Evolutionary conservation across 2,329 filamentous ascomycete genomes (phyloP).

Genomic region (Didymellaceae sp.): DNA sequence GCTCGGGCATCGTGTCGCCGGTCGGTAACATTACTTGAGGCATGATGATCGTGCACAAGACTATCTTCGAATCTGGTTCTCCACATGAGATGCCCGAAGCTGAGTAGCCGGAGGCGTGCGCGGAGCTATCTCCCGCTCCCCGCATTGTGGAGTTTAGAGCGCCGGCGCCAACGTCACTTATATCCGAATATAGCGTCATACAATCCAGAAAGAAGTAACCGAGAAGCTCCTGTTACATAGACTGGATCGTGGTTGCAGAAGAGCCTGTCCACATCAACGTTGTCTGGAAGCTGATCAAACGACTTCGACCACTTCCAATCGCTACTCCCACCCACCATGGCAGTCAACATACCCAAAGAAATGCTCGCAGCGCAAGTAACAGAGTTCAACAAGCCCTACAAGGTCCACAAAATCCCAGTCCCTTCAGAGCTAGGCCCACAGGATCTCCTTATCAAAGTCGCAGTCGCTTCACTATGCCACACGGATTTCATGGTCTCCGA

Average conservation of each 20-base stretch:
- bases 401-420: constrained; percentile 57
- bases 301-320: too few relatives aligned
- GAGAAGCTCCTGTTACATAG: background rate
- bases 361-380: constrained; percentile 59
- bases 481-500: constrained; percentile 64
- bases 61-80: too few relatives aligned
- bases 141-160: background rate
- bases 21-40: too few relatives aligned
- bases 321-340: background rate
- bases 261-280: too few relatives aligned
- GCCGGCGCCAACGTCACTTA: background rate
- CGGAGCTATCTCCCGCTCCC: background rate
- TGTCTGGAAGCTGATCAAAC: too few relatives aligned
- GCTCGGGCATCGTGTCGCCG: too few relatives aligned
- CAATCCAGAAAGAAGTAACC: background rate
- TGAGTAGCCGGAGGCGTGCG: background rate
- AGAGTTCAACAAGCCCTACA: constrained; percentile 63
- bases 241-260: too few relatives aligned
- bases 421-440: constrained; percentile 56
- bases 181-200: background rate
- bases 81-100: background rate
- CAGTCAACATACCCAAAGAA: constrained; percentile 47
- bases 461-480: constrained; percentile 67
- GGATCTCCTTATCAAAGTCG: constrained; percentile 67
- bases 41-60: too few relatives aligned